Evolutionary conservation across 225 moss, liverwort and hornwort species (phyloP).

Genomic region (Antitrichia curtipendula): DNA sequence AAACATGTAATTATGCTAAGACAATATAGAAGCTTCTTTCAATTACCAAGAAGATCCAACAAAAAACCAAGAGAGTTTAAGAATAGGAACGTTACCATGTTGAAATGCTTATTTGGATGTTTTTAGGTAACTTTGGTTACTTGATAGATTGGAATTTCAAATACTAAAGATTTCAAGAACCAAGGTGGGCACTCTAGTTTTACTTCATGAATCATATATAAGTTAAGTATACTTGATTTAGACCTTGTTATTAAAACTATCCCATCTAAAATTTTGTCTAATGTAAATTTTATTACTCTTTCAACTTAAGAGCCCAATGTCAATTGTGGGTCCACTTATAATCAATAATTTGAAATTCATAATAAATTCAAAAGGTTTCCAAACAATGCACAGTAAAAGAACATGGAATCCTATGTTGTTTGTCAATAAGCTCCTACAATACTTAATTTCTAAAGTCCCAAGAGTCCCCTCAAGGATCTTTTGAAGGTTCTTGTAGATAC

Average conservation of each 20-base stretch:
- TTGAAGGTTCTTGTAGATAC: no score
- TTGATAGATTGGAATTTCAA: no score
- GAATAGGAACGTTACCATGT: fast-evolving
- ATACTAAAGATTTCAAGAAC: no score
- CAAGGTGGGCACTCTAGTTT: background rate
- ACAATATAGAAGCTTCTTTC: background rate
- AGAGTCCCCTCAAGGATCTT: no score
- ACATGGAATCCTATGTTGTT: no score
- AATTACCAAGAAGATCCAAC: background rate
- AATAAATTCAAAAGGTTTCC: no score
- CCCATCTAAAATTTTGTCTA: background rate
- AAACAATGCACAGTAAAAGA: no score
- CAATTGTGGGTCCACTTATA: background rate
- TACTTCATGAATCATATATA: no score
- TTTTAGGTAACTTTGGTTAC: background rate
- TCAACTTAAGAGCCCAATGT: background rate
- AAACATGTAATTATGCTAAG: background rate
- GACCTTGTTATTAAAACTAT: background rate
- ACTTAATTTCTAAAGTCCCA: no score
- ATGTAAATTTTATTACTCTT: background rate
- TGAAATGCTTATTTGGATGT: background rate
- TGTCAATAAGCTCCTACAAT: no score
- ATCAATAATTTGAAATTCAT: no score
- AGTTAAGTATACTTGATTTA: no score
- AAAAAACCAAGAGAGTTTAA: background rate